phyloP scores from a whole-genome alignment of 140 eudicot species.

The Stevia rebaudiana region DNA sequence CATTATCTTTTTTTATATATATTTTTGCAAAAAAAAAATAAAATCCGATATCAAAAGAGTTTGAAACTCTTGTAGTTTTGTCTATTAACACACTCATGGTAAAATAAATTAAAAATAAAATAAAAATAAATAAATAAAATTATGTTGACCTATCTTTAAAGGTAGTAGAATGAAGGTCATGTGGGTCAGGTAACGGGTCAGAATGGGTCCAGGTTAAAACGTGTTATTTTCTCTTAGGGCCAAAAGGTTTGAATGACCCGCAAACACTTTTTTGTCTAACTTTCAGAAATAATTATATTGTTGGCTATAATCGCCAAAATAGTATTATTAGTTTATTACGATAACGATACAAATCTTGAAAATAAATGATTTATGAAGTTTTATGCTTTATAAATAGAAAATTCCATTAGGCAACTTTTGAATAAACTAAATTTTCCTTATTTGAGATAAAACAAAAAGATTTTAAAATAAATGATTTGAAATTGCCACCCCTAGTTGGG shows the following conservation, averaged over 20 bases:
- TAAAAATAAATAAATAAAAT: not conserved
- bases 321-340: not conserved
- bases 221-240: not conserved
- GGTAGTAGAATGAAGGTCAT: not conserved
- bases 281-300: not conserved
- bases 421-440: not conserved
- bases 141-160: not conserved
- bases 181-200: not conserved
- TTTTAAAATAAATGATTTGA: not conserved
- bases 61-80: not conserved
- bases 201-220: not conserved
- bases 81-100: not conserved
- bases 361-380: not conserved
- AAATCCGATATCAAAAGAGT: not conserved
- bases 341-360: not conserved
- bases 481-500: not conserved
- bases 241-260: not conserved
- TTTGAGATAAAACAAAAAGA: not conserved
- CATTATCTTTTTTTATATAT: not conserved
- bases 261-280: not conserved
- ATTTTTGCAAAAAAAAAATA: not conserved
- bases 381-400: not conserved
- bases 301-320: not conserved
- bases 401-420: not conserved
- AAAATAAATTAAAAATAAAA: not conserved